Percentiles rank a stretch among this genome's conserved stretches.
Evolutionary conservation across 768 basidiomycete species (phyloP).

Genomic region (Grammothele lineata): DNA sequence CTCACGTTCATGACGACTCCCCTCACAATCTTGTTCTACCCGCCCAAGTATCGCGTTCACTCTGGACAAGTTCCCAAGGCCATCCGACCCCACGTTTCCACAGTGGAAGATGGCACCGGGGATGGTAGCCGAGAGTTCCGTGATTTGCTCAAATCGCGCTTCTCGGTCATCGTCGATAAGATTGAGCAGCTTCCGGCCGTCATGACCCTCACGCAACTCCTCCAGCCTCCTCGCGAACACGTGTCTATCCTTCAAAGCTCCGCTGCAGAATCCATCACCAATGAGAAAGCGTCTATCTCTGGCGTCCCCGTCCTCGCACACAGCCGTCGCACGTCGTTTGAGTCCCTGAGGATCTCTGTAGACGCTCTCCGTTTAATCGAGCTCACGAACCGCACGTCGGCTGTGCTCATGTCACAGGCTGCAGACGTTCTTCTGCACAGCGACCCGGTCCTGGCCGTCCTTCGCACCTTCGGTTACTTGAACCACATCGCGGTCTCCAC

Average conservation of each 20-base stretch:
- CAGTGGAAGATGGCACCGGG: not conserved
- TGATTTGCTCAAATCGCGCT: slow-evolving; percentile 48
- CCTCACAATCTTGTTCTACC: slow-evolving; percentile 74
- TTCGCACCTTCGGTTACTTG: slow-evolving; percentile 74
- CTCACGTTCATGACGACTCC: slow-evolving; percentile 86
- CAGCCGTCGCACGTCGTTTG: not conserved
- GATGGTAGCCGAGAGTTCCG: slow-evolving; percentile 17
- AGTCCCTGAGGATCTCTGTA: slow-evolving; percentile 37
- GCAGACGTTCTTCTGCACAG: slow-evolving; percentile 63
- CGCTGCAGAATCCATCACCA: slow-evolving; percentile 9
- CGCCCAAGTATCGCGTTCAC: slow-evolving; percentile 49
- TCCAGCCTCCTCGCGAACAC: slow-evolving; percentile 37
- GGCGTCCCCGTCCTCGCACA: not conserved
- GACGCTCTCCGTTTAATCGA: slow-evolving; percentile 88
- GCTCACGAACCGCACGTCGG: slow-evolving; percentile 82
- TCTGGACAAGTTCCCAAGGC: slow-evolving; percentile 17
- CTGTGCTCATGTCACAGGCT: slow-evolving; percentile 77
- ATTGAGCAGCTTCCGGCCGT: slow-evolving; percentile 77
- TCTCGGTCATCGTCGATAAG: slow-evolving; percentile 75
- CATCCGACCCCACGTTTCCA: not conserved
- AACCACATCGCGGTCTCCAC: slow-evolving; percentile 63
- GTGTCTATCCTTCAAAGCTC: not conserved
- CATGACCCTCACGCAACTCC: slow-evolving; percentile 77
- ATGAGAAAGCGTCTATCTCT: slow-evolving; percentile 27
- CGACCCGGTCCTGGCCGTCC: slow-evolving; percentile 70